Evolutionary conservation across 2,329 filamentous ascomycete species (phyloP), one percentile per base, ranked within the genome.

Genomic region (Neonectria hederae): DNA sequence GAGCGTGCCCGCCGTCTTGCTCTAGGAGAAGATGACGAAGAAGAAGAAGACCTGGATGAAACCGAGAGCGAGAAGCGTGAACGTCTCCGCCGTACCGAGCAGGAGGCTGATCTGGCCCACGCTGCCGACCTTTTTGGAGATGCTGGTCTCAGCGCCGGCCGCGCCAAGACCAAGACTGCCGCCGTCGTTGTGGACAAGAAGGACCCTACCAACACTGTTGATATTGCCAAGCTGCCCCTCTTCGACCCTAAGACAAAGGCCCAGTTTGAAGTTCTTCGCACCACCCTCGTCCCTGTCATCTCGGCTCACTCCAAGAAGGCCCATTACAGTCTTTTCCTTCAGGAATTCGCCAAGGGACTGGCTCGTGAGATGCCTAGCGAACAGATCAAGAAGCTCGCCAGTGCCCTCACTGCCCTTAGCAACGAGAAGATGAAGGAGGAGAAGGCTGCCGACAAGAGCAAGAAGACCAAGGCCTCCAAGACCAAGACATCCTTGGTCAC

Each of bases 351-450:
- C 69, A 97, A 97, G 84, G 89, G 93, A 76, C 87, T 98, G 48
- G 88, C 90, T 73, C 94, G 94, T 81, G 94, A 97, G 28, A 81
- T 99, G 70, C 90, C 92, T 14, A 97, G 93, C 77, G 91, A 96
- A 62, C 94, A 98, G 83, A 94, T 98, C 82, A 97, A 98, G 88
- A 98, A 98, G 86, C 88, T 97, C 70, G 89, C 93, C 13, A 97
- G 92, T 79, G 87, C 88, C 5, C 82, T 99, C 75, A 97, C 94
- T n/a, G 91, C 94, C 5, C 86, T 97, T 61, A 88, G 93, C 77
- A 99, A 99, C 78, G 96, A 98, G 87, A 97, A 97, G 87, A 91
- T 98, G 91, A 97, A 94, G 84, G 94, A 97, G 80, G 96, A 99
- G 87, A 97, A 98, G 87, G 90, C 91, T 4, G 89, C 92, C 4